Evolutionary conservation across 805 yeast species (phyloP).

Genomic region (Lachancea lanzarotensis): DNA sequence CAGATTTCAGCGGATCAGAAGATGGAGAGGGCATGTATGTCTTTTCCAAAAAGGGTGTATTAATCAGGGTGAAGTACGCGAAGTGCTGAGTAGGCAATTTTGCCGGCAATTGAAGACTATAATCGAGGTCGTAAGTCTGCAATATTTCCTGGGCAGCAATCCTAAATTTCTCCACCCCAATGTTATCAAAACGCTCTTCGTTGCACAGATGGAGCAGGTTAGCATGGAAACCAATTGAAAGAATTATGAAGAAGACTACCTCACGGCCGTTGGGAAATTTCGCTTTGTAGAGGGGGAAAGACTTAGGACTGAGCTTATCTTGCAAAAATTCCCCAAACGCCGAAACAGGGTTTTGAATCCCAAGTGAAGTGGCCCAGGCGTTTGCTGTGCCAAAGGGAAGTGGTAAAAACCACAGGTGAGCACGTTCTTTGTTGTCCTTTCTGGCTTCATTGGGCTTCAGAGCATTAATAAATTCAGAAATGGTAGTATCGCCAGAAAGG

Average conservation of each 20-base stretch:
- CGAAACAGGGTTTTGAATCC: constrained; percentile 30
- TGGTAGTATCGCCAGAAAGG: constrained; percentile 82
- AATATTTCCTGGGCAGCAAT: constrained; percentile 59
- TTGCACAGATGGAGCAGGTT: constrained; percentile 77
- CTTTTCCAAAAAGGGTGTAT: constrained; percentile 26
- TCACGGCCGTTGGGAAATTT: constrained; percentile 26
- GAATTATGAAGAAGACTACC: constrained; percentile 48
- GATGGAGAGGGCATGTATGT: constrained; percentile 27
- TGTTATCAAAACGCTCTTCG: constrained; percentile 53
- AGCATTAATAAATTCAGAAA: constrained; percentile 66
- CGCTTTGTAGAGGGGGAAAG: constrained; percentile 32
- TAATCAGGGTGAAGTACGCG: constrained; percentile 27
- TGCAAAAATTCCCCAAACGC: constrained; percentile 35
- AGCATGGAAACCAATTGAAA: constrained; percentile 85
- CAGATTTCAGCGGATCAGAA: constrained; percentile 19
- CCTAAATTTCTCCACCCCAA: constrained; percentile 62
- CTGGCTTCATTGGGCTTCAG: constrained; percentile 18
- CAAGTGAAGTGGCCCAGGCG: constrained; percentile 62
- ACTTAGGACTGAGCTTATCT: constrained; percentile 8
- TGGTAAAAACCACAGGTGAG: constrained; percentile 20
- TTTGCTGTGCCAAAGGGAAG: constrained; percentile 87
- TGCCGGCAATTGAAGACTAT: constrained; percentile 11
- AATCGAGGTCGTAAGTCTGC: constrained; percentile 28
- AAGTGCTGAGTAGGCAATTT: constrained; percentile 7
- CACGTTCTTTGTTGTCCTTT: neutral